Conservation (phyloP, 2,329 filamentous ascomycete genomes). For the Aspergillus persii region DNA sequence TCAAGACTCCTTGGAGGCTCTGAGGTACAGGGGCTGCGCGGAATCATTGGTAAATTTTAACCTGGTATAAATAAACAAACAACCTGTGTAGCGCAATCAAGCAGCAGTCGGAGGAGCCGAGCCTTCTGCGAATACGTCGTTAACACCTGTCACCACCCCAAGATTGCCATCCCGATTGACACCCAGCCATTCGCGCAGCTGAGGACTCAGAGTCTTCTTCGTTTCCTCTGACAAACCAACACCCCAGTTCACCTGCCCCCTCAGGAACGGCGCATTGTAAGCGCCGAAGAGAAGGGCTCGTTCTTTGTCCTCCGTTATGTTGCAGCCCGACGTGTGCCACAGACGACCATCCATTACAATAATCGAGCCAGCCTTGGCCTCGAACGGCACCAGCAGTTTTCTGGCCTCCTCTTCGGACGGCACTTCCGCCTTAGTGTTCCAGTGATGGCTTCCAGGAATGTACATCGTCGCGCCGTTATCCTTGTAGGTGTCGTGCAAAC, state of each 20-base stretch:
- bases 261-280: not conserved
- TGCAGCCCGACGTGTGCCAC: conserved; percentile 1
- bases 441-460: not conserved
- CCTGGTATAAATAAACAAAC: not conserved
- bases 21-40: too few relatives aligned
- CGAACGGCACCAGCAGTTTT: conserved; percentile 1
- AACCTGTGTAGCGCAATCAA: not conserved
- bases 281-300: conserved; percentile 1
- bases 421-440: not conserved
- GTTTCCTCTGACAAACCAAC: not conserved
- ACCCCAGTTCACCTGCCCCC: conserved; percentile 1
- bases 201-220: not conserved
- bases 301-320: conserved; percentile 1
- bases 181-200: not conserved
- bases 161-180: not conserved
- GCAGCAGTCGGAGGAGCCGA: not conserved
- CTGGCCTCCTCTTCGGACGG: not conserved
- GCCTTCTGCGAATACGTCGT: not conserved
- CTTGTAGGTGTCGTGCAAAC: not conserved
- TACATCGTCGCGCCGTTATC: conserved; percentile 4
- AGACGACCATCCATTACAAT: conserved; percentile 3
- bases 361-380: conserved; percentile 2
- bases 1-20: too few relatives aligned
- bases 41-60: not conserved
- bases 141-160: not conserved